Base-by-base conservation (phyloP, 768 basidiomycete species). In the Leucocoprinus leucothites region DNA sequence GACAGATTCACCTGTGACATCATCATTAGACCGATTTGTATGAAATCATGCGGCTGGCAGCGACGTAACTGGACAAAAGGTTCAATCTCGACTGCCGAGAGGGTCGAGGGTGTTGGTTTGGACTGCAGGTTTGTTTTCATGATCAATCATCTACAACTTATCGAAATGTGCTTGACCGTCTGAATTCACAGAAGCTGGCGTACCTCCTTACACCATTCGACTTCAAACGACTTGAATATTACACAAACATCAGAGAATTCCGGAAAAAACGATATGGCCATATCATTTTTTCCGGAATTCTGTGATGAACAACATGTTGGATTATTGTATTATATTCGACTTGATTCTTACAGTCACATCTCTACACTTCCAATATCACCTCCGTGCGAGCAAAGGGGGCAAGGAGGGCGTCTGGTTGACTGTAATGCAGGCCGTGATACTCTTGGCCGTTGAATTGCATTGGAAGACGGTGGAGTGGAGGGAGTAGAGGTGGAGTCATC, bases 301-400 rank as follows among this genome's bases (percentile, higher is more conserved):
- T n/a, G n/a, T n/a, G n/a, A n/a, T n/a, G 0, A 94, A 97, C 68
- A 94, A 94, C 66, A 87, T 89, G 84, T 79, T 98, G 40, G 97
- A 98, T 69, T 98, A 96, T 64, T 96, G 98, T 66, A 93, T 96
- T 61, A 82, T 98, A 54, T 78, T 98, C 38, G 97, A 99, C 68
- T 77, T 98, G 22, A 78, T 99, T 14, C 96, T 96, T 0, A 80
- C 75, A 0, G 72, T 94, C 35, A 85, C 93, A 2, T 72, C 79
- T n/a, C 75, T 98, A 13, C 96, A 88, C 72, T 99, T 98, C 68
- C 84, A 92, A 63, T 80, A 77, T 61, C 80, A 85, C 28, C 68
- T 89, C 14, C 16, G 38, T 3, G 7, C 38, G 7, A 38, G 9
- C 9, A 13, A n/a, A 8, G 38, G 14, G 14, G 38, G 16, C 9